Base-by-base conservation (phyloP, 2,329 filamentous ascomycete species). In the Diplocarpon rosae region DNA sequence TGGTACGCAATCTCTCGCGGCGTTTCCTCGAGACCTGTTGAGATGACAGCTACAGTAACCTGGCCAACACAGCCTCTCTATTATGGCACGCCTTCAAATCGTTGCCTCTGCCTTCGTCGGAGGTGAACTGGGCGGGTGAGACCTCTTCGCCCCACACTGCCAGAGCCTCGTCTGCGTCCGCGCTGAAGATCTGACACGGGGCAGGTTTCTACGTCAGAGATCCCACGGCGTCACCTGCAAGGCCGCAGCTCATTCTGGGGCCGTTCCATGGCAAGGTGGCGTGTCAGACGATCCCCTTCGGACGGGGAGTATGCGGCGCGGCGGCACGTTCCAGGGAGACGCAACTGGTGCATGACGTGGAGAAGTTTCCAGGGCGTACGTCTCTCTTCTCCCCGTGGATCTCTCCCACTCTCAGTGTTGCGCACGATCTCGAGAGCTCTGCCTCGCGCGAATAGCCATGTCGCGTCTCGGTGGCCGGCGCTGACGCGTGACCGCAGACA, bases 71-170 rank as follows among this genome's bases (percentile, higher is more conserved):
- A 3, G 78, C 85, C 7, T 80, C 84, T 3, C 71, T 90, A 24
- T 69, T 90, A 51, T 90, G 84, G 81, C 83, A 92, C 59, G 83
- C 80, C 3, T 84, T 82, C 59, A 81, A 85, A 61, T 85, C 83
- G 8, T 69, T 90, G 12, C 73, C 78, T 1, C 63, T 68, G 0
- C 83, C 85, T 1, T 80, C 76, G 41, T 73, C 66, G 32, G 65
- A 75, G 13, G 82, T 86, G 16, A 90, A 92, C 64, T 92, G 85
- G 85, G 78, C 83, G 37, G 78, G 77, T 79, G 62, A 29, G 59
- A 24, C 42, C 12, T 17, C 39, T 15, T 42, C 28, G 15, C 15
- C 29, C 17, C 24, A 14, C 47, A 32, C 33, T 35, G n/a, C n/a
- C n/a, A n/a, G n/a, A 10, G 9, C 15, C 33, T 35, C 6, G 11